Evolutionary conservation across 2,329 filamentous ascomycete genomes (phyloP).

Genomic region (Monilinia polystroma): DNA sequence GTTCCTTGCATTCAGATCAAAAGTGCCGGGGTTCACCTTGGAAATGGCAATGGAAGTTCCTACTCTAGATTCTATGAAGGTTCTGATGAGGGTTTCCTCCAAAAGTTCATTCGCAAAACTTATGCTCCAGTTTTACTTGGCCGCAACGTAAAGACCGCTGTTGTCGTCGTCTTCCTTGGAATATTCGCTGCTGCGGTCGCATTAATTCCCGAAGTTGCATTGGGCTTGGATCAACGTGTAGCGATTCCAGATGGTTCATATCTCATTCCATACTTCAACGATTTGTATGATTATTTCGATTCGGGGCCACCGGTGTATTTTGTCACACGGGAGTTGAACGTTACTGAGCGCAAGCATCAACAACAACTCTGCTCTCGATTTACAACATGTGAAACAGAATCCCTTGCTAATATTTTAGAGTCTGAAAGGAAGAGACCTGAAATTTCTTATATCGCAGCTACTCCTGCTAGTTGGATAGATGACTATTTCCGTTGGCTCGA

Average conservation of each 20-base stretch:
- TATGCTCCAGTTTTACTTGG: slow-evolving; percentile 83
- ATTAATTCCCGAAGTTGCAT: slow-evolving; percentile 76
- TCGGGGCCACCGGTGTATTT: slow-evolving; percentile 95
- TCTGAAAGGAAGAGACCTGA: slow-evolving; percentile 89
- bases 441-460: slow-evolving; percentile 82
- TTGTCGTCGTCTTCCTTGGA: slow-evolving; percentile 81
- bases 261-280: slow-evolving; percentile 93
- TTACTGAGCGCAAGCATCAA: slow-evolving; percentile 73
- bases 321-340: slow-evolving; percentile 78
- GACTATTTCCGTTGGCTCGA: slow-evolving; percentile 98
- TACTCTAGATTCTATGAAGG: slow-evolving; percentile 45
- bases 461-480: slow-evolving; percentile 93
- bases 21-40: slow-evolving; percentile 67
- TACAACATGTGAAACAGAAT: slow-evolving; percentile 80
- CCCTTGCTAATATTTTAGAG: slow-evolving; percentile 85
- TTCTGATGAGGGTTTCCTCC: slow-evolving; percentile 79
- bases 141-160: slow-evolving; percentile 72
- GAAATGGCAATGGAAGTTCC: slow-evolving; percentile 57
- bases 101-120: slow-evolving; percentile 83
- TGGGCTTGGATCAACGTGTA: slow-evolving; percentile 91
- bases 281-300: slow-evolving; percentile 89
- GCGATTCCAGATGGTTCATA: slow-evolving; percentile 94
- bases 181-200: slow-evolving; percentile 83
- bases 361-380: slow-evolving; percentile 88
- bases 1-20: slow-evolving; percentile 85